A percentile compares a stretch with the other conserved stretches of the same genome.
Conservation (phyloP, 805 yeast species). For the Cyberlindnera petersonii region DNA sequence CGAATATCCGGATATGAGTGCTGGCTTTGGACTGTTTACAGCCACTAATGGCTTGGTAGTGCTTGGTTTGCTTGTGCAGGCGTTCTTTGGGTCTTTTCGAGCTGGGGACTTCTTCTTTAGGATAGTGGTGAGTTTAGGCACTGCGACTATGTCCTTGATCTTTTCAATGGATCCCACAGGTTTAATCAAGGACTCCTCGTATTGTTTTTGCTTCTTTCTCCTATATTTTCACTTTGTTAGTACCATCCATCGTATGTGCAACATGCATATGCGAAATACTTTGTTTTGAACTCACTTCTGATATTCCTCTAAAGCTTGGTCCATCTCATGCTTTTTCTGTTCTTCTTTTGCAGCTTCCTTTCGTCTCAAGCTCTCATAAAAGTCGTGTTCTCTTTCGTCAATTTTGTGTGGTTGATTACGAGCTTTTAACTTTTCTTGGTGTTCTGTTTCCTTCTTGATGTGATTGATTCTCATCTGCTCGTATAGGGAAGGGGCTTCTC, state of each 20-base stretch:
- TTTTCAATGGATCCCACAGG: neutral
- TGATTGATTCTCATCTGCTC: slow-evolving; percentile 29
- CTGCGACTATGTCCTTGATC: slow-evolving; percentile 3
- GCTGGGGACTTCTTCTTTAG: too few relatives aligned
- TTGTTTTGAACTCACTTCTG: slow-evolving; percentile 26
- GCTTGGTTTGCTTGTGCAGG: too few relatives aligned
- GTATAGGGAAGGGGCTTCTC: slow-evolving; percentile 23
- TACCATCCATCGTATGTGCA: neutral
- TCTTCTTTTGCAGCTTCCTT: slow-evolving; percentile 12
- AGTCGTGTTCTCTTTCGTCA: slow-evolving; percentile 19
- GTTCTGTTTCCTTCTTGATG: slow-evolving; percentile 22
- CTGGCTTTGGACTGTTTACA: too few relatives aligned
- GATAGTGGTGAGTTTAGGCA: neutral
- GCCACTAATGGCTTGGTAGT: too few relatives aligned
- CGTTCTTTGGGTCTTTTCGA: too few relatives aligned
- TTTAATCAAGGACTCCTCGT: too few relatives aligned
- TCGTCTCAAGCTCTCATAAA: slow-evolving; percentile 16
- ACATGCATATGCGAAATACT: too few relatives aligned
- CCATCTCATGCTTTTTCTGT: slow-evolving; percentile 18
- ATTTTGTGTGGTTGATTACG: slow-evolving; percentile 21
- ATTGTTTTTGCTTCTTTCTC: slow-evolving; percentile 6
- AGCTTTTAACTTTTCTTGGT: slow-evolving; percentile 23
- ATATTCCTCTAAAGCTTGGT: slow-evolving; percentile 18
- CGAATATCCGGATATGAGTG: too few relatives aligned
- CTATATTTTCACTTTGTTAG: slow-evolving; percentile 9